Evolutionary conservation across 2,329 filamentous ascomycete genomes (phyloP).

Genomic region (Scedosporium dehoogii): DNA sequence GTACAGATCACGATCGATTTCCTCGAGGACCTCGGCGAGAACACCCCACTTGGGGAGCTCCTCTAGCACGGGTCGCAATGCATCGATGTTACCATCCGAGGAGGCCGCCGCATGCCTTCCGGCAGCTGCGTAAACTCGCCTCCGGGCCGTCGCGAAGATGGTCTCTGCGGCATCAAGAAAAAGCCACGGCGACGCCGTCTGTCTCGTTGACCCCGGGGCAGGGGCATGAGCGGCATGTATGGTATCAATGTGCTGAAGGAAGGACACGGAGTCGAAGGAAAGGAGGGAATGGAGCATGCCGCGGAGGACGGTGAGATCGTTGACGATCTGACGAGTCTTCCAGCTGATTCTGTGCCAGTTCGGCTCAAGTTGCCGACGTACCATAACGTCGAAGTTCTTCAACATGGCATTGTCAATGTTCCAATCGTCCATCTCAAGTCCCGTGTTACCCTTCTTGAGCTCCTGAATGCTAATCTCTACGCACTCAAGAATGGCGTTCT

Average conservation of each 20-base stretch:
- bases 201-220: slow-evolving; percentile 73
- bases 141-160: slow-evolving; percentile 83
- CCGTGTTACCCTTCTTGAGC: slow-evolving; percentile 80
- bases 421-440: slow-evolving; percentile 94
- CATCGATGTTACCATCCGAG: slow-evolving; percentile 39
- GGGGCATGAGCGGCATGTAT: slow-evolving; percentile 87
- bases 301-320: slow-evolving; percentile 74
- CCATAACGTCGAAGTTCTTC: slow-evolving; percentile 81
- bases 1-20: slow-evolving; percentile 86
- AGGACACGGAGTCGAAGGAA: slow-evolving; percentile 80
- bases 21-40: slow-evolving; percentile 80
- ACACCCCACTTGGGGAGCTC: slow-evolving; percentile 91
- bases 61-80: slow-evolving; percentile 73
- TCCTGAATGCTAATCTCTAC: slow-evolving; percentile 92
- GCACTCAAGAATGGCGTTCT: slow-evolving; percentile 90
- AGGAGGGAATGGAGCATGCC: slow-evolving; percentile 74
- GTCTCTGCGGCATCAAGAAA: slow-evolving; percentile 92
- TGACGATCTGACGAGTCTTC: slow-evolving; percentile 90
- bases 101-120: slow-evolving; percentile 12
- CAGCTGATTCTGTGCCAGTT: slow-evolving; percentile 96
- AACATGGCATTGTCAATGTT: slow-evolving; percentile 91
- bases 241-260: slow-evolving; percentile 87
- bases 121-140: slow-evolving; percentile 69
- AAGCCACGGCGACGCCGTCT: slow-evolving; percentile 90
- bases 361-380: slow-evolving; percentile 83